Base-by-base conservation (phyloP, 2,329 filamentous ascomycete genomes). In the Colletotrichum sp. region DNA sequence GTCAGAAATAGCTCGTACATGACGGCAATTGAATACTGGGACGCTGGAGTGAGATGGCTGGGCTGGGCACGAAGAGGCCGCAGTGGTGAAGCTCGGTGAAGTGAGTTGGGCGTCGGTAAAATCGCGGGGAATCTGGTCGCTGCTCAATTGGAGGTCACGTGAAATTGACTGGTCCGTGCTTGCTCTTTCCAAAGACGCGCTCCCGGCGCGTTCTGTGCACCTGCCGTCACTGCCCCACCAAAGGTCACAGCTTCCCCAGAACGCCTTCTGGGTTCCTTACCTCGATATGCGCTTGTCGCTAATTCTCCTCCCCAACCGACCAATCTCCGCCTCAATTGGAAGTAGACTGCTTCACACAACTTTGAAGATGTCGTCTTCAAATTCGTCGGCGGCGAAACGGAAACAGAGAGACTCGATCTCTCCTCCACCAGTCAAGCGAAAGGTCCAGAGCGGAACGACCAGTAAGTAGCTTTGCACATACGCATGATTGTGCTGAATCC, bases 1-100 rank as follows among this genome's bases (percentile, higher is more conserved):
- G 90, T 90, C 73, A 93, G 86, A 79, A 92, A 92, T 22, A 93
- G 83, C 82, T 93, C 91, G 80, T 91, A 88, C 90, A 92, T 92
- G 67, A 19, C 77, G 72, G 70, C 66, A 12, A 25, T 19, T 27
- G 28, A 48, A 27, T n/a, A 16, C 15, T 30, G 15, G 5, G 36
- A 48, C 44, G 63, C 36, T n/a, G 19, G 25, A 27, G 57, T 60
- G 25, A 60, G 57, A 65, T 34, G 19, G 11, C 7, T 22, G 44
- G 11, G 15, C 25, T 30, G 61, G n/a, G 25, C 25, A 36, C 44
- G 63, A 52, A 16, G 36, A 16, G 25, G 16, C 44, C 36, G 16
- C 16, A 28, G 22, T 11, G 63, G 27, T 68, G 39, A 32, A 34
- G 44, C 19, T 68, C 44, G 25, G 39, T 36, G 36, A 48, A 27